Conservation (phyloP, 345 rosid genomes). For the Cochlearia excelsa region DNA sequence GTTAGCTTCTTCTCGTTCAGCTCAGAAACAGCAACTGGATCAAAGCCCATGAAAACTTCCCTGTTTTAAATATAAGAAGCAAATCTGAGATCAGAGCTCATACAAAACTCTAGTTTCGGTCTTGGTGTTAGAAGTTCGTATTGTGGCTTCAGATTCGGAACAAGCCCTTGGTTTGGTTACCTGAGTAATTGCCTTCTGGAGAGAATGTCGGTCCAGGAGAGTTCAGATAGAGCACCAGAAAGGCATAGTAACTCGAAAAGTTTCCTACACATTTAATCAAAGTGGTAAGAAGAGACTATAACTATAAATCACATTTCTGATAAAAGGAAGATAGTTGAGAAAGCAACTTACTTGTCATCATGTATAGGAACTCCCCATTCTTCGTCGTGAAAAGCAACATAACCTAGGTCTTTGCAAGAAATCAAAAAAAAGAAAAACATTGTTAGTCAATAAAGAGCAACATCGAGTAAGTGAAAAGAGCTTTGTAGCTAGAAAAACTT, state of each 20-base stretch:
- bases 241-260: constrained; percentile 78
- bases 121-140: constrained; percentile 5
- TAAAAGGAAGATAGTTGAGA: background rate
- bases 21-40: constrained; percentile 59
- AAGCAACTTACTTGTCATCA: constrained; percentile 65
- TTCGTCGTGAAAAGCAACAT: constrained; percentile 80
- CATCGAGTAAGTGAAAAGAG: background rate
- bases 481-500: background rate
- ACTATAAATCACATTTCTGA: background rate
- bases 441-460: background rate
- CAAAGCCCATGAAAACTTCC: constrained; percentile 74
- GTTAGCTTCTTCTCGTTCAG: constrained; percentile 59
- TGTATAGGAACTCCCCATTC: constrained; percentile 89
- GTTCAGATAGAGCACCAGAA: constrained; percentile 86
- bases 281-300: constrained; percentile 20
- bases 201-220: constrained; percentile 75
- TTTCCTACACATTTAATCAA: constrained; percentile 48
- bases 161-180: constrained; percentile 35
- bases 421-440: background rate
- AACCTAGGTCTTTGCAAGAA: constrained; percentile 43
- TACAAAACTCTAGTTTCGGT: constrained; percentile 4
- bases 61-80: constrained; percentile 38
- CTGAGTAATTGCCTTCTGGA: constrained; percentile 41
- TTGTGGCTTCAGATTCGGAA: background rate
- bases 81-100: constrained; percentile 9